A percentile compares a stretch with the other conserved stretches of the same genome.
phyloP scores from a whole-genome alignment of 257 asterid species.

The Solanum neorickii region DNA sequence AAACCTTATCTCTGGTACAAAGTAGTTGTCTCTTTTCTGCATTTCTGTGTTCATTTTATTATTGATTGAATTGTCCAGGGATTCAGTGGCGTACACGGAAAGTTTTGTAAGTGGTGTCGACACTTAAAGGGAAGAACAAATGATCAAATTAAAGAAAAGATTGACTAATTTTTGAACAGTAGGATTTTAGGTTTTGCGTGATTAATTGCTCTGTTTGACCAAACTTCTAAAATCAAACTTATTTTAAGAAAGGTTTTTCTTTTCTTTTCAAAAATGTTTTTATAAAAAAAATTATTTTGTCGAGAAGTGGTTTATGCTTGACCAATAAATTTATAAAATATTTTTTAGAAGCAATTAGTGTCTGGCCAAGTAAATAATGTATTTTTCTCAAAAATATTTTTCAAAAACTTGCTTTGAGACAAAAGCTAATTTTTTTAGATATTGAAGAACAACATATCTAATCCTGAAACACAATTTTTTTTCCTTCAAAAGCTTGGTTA shows the following conservation, averaged over 20 bases:
- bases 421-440: not conserved
- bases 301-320: not conserved
- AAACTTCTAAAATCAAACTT: not conserved
- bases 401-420: not conserved
- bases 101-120: too few relatives aligned
- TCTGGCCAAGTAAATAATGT: not conserved
- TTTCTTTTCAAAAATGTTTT: too few relatives aligned
- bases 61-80: not conserved
- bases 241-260: not conserved
- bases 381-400: not conserved
- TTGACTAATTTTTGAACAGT: not conserved
- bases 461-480: not conserved
- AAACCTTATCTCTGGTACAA: not conserved
- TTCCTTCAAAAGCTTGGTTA: not conserved
- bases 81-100: not conserved
- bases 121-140: not conserved
- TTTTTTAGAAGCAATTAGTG: not conserved
- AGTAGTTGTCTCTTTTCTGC: not conserved
- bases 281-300: not conserved
- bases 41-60: not conserved
- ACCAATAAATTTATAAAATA: too few relatives aligned
- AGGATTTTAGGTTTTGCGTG: not conserved
- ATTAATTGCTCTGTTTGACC: not conserved
- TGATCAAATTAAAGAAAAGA: not conserved
- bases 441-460: not conserved